Evolutionary conservation across 306 rosid genomes (phyloP).

Genomic region (Myrica gale): DNA sequence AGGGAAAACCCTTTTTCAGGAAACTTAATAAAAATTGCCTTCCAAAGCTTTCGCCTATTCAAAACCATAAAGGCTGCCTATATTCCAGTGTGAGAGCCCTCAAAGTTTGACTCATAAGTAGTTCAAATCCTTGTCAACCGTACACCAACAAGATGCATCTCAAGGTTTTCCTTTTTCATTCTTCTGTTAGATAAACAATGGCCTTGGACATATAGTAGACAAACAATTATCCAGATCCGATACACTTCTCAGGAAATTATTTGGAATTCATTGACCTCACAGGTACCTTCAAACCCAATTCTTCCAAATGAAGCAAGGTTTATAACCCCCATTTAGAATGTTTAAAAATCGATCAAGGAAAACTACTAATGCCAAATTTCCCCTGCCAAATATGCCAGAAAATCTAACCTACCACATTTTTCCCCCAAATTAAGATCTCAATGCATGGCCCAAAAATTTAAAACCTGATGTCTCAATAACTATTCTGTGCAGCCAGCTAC

Average conservation of each 20-base stretch:
- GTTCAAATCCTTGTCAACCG: background rate
- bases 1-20: background rate
- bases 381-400: background rate
- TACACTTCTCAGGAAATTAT: background rate
- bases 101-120: slow-evolving; percentile 7
- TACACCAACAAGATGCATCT: background rate
- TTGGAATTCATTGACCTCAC: slow-evolving; percentile 3
- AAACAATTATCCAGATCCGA: background rate
- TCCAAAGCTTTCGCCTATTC: background rate
- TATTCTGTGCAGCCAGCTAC: background rate
- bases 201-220: background rate
- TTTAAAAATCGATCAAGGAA: too few relatives aligned
- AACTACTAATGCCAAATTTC: background rate
- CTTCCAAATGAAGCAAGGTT: slow-evolving; percentile 9
- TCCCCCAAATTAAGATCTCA: slow-evolving; percentile 12
- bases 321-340: slow-evolving; percentile 4
- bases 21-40: background rate
- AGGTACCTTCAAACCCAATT: slow-evolving; percentile 6
- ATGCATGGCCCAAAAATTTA: background rate
- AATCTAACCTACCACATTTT: slow-evolving; percentile 1
- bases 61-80: background rate
- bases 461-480: background rate
- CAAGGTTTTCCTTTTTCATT: background rate
- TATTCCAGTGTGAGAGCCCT: background rate
- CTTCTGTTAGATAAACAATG: background rate